Evolutionary conservation across 2,329 filamentous ascomycete species (phyloP).

Genomic region (Sphaerulina populicola): DNA sequence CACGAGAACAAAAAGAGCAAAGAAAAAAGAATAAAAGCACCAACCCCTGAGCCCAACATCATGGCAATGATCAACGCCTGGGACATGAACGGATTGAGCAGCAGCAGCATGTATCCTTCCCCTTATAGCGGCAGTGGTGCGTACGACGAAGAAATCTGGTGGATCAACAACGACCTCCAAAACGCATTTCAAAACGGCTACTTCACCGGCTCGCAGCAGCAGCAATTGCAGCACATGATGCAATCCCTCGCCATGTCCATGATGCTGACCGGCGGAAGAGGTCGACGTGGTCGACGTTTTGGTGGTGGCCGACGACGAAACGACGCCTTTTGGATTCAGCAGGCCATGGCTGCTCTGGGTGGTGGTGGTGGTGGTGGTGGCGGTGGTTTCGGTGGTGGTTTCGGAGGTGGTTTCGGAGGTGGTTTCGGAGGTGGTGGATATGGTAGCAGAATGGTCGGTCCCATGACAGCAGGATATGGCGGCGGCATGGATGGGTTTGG

Average conservation of each 20-base stretch:
- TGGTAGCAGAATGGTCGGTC: background rate
- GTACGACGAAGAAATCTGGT: background rate
- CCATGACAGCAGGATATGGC: background rate
- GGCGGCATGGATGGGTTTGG: background rate
- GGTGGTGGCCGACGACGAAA: background rate
- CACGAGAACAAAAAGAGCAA: too few relatives aligned
- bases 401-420: background rate
- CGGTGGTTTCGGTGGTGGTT: background rate
- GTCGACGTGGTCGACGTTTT: background rate
- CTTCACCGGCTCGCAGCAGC: background rate
- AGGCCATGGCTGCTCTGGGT: background rate
- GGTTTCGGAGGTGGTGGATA: background rate
- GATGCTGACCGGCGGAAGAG: background rate
- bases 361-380: background rate
- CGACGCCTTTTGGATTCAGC: background rate
- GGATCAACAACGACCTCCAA: background rate
- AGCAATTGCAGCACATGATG: background rate
- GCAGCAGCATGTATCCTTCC: background rate
- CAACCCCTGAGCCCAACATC: too few relatives aligned
- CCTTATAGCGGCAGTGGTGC: background rate
- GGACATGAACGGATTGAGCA: background rate
- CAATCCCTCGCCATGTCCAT: background rate
- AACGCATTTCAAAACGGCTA: background rate
- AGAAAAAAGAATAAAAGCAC: too few relatives aligned
- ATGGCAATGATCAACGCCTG: background rate